Conservation (phyloP, 768 basidiomycete species). For the Nidularia pulvinata region DNA sequence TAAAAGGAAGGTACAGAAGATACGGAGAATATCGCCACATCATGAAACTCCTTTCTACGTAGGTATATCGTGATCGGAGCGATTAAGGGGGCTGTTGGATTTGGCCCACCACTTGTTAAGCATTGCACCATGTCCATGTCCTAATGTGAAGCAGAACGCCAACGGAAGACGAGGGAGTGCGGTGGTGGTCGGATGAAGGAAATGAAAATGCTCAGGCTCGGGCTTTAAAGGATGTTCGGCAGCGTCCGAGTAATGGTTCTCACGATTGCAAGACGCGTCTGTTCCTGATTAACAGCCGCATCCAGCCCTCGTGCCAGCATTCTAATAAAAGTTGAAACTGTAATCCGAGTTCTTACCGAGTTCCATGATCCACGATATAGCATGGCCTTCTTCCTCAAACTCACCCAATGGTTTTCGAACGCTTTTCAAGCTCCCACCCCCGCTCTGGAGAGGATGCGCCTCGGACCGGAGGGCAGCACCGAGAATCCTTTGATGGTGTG, state of each 20-base stretch:
- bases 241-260: not conserved
- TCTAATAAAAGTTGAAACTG: too few relatives aligned
- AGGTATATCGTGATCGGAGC: conserved; percentile 66
- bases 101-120: conserved; percentile 41
- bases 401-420: conserved; percentile 24
- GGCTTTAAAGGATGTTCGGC: not conserved
- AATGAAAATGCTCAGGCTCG: conserved; percentile 6
- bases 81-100: conserved; percentile 75
- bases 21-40: conserved; percentile 50
- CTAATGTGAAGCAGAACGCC: conserved; percentile 64
- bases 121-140: conserved; percentile 36
- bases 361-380: not conserved
- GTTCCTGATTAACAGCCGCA: too few relatives aligned
- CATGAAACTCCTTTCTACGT: conserved; percentile 91
- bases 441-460: conserved; percentile 58
- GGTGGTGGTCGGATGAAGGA: conserved; percentile 37
- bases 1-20: too few relatives aligned
- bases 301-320: too few relatives aligned
- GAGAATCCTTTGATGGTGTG: conserved; percentile 72
- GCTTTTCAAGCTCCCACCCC: conserved; percentile 20
- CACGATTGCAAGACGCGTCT: not conserved
- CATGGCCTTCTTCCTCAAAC: conserved; percentile 21
- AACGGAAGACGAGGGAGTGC: conserved; percentile 44
- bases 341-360: not conserved
- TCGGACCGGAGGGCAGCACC: conserved; percentile 45